phyloP scores from a whole-genome alignment of 441 rosid species.

The Capsella rubella region DNA sequence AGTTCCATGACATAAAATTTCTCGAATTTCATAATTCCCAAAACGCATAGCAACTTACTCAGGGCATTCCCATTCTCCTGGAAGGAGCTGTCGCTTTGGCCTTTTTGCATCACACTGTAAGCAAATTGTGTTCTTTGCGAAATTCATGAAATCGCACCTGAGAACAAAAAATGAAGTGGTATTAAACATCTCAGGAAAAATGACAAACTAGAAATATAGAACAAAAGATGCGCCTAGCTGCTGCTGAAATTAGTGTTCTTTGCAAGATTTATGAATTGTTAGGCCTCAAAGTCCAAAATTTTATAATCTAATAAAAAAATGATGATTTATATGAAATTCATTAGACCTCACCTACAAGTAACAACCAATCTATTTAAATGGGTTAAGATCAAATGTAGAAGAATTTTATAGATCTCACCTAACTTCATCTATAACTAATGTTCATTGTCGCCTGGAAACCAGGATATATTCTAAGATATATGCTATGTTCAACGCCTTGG shows the following conservation, averaged over 20 bases:
- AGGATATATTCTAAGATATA: neutral
- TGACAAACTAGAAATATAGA: conserved; percentile 2
- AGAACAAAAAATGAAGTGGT: conserved; percentile 27
- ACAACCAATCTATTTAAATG: neutral
- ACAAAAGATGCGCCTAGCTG: neutral
- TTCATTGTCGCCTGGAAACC: neutral
- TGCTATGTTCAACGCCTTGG: neutral
- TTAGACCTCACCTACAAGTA: neutral
- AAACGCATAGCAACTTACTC: conserved; percentile 62
- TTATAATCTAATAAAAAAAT: neutral
- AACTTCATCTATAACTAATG: neutral
- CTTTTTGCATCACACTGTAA: conserved; percentile 97
- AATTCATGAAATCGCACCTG: conserved; percentile 99
- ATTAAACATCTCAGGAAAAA: conserved; percentile 32
- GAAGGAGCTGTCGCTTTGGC: conserved; percentile 95
- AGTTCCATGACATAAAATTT: neutral
- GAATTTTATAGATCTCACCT: neutral
- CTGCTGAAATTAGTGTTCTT: neutral
- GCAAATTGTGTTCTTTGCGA: conserved; percentile 90
- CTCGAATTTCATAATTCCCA: neutral
- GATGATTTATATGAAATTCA: neutral
- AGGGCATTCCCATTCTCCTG: conserved; percentile 99
- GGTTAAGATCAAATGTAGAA: conserved; percentile 2
- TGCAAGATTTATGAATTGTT: neutral
- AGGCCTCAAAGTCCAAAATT: neutral